Evolutionary conservation across 306 rosid species (phyloP).

Genomic region (Mimosa bimucronata): DNA sequence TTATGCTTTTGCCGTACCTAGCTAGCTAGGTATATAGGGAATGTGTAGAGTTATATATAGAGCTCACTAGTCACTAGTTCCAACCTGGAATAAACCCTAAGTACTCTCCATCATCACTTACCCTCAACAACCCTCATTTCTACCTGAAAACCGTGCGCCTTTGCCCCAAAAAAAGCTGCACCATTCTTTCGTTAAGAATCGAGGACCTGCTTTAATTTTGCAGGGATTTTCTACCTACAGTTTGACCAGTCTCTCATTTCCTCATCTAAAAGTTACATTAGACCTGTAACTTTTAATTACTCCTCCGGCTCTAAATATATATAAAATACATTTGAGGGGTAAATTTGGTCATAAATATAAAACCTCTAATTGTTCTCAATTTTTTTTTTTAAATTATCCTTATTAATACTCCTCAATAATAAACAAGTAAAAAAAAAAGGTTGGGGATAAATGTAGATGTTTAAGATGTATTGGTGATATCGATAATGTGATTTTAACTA

Average conservation of each 20-base stretch:
- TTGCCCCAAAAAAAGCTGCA: slow-evolving; percentile 12
- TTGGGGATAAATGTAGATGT: too few relatives aligned
- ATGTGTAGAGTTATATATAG: slow-evolving; percentile 32
- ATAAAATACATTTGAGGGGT: too few relatives aligned
- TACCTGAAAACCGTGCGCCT: slow-evolving; percentile 9
- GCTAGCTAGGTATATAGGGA: slow-evolving; percentile 17
- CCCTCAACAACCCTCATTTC: background rate
- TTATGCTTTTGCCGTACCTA: slow-evolving; percentile 33
- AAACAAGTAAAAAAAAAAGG: too few relatives aligned
- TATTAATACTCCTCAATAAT: too few relatives aligned
- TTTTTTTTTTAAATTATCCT: too few relatives aligned
- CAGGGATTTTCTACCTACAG: background rate
- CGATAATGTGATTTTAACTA: too few relatives aligned
- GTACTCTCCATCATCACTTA: background rate
- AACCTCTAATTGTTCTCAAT: too few relatives aligned
- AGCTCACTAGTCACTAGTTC: background rate
- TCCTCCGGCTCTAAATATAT: too few relatives aligned
- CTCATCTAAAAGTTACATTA: background rate
- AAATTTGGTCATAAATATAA: too few relatives aligned
- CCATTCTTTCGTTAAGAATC: background rate
- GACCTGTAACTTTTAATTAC: background rate
- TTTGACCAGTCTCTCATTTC: background rate
- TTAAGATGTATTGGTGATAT: too few relatives aligned
- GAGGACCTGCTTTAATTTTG: background rate
- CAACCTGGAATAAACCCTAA: slow-evolving; percentile 10